A percentile compares a stretch with the other conserved stretches of the same genome.
phyloP scores from a whole-genome alignment of 108 stramenopile genomes.

The Chaetoceros muelleri region DNA sequence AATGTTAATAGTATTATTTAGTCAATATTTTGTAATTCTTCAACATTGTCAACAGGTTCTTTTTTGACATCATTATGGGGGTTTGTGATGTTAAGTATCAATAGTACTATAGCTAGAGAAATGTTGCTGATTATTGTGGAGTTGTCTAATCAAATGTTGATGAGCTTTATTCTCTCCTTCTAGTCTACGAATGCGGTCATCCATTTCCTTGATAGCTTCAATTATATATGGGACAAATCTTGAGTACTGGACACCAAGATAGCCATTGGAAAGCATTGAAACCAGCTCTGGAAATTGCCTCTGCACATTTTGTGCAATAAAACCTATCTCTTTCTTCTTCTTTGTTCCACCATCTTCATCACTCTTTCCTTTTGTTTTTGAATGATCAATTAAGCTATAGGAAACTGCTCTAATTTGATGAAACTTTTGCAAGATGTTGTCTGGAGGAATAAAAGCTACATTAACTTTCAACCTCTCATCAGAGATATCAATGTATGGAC shows the following conservation, averaged over 20 bases:
- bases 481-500: conserved; percentile 47
- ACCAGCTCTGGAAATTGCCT: conserved; percentile 40
- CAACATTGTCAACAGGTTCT: no score
- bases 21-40: no score
- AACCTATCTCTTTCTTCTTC: conserved; percentile 26
- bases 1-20: no score
- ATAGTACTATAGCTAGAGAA: no score
- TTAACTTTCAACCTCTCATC: conserved; percentile 40
- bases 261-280: conserved; percentile 19
- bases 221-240: conserved; percentile 24
- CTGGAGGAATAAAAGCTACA: conserved; percentile 15
- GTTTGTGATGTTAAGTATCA: no score
- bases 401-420: conserved; percentile 26
- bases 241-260: conserved; percentile 17
- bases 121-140: no score
- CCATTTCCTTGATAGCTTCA: conserved; percentile 28
- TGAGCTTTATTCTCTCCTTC: conserved; percentile 1
- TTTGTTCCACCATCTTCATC: background rate
- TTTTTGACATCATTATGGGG: no score
- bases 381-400: conserved; percentile 19
- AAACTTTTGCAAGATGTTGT: conserved; percentile 19
- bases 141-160: no score
- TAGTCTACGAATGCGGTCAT: conserved; percentile 11
- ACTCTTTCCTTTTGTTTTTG: no score
- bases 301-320: conserved; percentile 49